Evolutionary conservation across 345 rosid species (phyloP), one percentile per base, ranked within the genome.

Genomic region (Euphorbia lathyris): DNA sequence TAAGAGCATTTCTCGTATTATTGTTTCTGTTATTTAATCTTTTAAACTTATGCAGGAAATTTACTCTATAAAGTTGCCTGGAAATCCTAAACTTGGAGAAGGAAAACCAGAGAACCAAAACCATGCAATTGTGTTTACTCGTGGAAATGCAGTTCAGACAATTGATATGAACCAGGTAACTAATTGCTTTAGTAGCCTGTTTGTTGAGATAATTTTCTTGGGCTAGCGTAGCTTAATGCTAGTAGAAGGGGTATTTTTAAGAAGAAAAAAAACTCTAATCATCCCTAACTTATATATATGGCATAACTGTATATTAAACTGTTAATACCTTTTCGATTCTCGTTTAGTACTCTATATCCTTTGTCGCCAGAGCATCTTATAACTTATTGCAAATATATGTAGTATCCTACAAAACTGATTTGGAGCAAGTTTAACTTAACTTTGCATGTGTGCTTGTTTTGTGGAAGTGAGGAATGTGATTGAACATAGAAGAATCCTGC

Each of bases 81-180:
- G 98, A 82, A 81, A 93, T 79, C 98, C 98, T 10, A 94, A 94
- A 83, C 85, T 94, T 78, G 98, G 98, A 42, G 97, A 94, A 80
- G 98, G 98, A 68, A 94, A 91, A 82, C 98, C 98, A 68, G 98
- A 94, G 85, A 94, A 94, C 83, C 98, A 94, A 84, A 94, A 94
- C 74, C 98, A 94, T 74, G 98, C 98, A 20, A 79, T 94, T 82
- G 72, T 94, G 65, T 94, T 94, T 82, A 91, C 98, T 67, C 97
- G 98, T 40, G 98, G 98, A 83, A 91, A 83, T 83, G 97, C 98
- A 65, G 69, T 94, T 72, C 98, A 94, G 81, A 94, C 98, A 38
- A 94, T 94, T 74, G 98, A 94, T 84, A 94, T 94, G 98, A 94
- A 94, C 82, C 98, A 94, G 92, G 98, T 91, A 68, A 56, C 10